Base-by-base conservation (phyloP, 805 yeast genomes). In the Suhomyces emberorum region DNA sequence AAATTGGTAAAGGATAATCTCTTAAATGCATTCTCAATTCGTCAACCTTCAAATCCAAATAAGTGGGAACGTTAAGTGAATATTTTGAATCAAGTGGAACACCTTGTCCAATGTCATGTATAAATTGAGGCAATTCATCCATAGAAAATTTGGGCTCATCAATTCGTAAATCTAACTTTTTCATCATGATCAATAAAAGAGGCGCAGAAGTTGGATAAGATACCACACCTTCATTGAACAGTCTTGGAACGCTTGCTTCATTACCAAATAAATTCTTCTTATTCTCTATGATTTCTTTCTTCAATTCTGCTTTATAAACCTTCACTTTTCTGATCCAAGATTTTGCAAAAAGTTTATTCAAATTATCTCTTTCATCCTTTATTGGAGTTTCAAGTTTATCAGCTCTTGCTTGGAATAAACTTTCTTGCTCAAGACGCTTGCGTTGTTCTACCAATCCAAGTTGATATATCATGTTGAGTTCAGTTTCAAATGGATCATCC, bases 1-100 rank as follows among this genome's bases (percentile, higher is more conserved):
- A 56, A 33, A 89, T 61, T 0, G 98, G 97, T 11, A 91, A 51
- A 0, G 97, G 97, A 52, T 83, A 88, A 51, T 89, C 98, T 37
- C 93, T 66, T 41, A 89, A 48, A 53, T 85, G 91, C 48, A 79
- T 70, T 41, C 93, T 63, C 9, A 81, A 54, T 49, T 87, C 95
- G 3, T 64, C 61, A 25, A 85, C 64, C 11, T 62, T 67, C 34
- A 85, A 62, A 37, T 80, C 76, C 10, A 83, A 28, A 54, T 65
- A 64, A 37, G 79, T 49, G 0, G 97, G 97, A 2, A 88, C 49
- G 53, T 82, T 54, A 14, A 85, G 66, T 1, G 91, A 78, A 55
- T 77, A 89, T 34, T 68, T 52, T 0, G 88, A 77, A 39, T 83
- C 86, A 35, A 54, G 51, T 0, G 98, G 97, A 9, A 83, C 74